Evolutionary conservation across 208 protist species (phyloP), one percentile per base, ranked within the genome.

Genomic region (Crithidia acanthocephali): DNA sequence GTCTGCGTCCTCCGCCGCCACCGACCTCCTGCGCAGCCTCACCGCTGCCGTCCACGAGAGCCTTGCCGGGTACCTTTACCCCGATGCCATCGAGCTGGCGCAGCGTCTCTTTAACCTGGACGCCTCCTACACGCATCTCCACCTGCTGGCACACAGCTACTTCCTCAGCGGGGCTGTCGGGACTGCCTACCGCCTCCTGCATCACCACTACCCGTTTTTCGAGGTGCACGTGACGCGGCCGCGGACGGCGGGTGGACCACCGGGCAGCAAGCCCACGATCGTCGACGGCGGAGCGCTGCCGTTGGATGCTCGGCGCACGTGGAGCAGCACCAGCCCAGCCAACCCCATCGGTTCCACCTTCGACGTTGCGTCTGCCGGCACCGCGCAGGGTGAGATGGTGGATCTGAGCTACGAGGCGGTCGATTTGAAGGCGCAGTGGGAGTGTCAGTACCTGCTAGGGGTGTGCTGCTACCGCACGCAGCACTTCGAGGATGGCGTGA

Each of bases 21-120:
- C 48, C 13, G 74, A 77, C n/a, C 30, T 81, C 9, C 33, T 72
- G 52, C 47, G 23, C 51, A 67, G 73, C 30, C 73, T 82, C 55
- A 32, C 53, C 23, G 50, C 68, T 16, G 65, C 70, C 25, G 76
- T 97, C n/a, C 58, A 81, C 20, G 84, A 93, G 25, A 92, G 84
- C 45, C 76, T 96, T 15, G 27, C 67, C 28, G 63, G 57, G 23
- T 87, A 93, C 68, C 47, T 98, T 37, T 89, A 86, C 60, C 35
- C 59, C 11, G 97, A 98, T 79, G 93, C 93, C 42, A 84, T 96
- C 65, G 97, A 97, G 61, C 87, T 94, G 28, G 89, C 96, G 4
- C 93, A 98, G 72, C 83, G 90, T 9, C 83, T 98, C 27, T 87
- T 85, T 64, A 86, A 94, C 57, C 33, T 91, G 32, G 47, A 65